These are phyloP conservation scores for Lanzia echinophila DNA, from an alignment of 2,329 filamentous ascomycete species.

Conservation along the genomic window DNA sequence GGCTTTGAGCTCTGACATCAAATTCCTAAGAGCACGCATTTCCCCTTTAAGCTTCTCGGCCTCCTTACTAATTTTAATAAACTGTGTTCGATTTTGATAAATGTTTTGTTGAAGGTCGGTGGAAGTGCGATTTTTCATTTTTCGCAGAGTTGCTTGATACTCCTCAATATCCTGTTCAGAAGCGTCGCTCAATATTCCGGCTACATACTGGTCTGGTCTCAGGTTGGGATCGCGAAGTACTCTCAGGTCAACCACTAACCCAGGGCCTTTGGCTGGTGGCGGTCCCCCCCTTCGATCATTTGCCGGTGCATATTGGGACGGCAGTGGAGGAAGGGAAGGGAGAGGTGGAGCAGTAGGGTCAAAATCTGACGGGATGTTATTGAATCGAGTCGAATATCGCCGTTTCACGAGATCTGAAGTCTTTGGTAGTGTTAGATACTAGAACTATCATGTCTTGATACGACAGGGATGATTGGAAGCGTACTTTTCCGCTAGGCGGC, in stretches of 20 bases:
- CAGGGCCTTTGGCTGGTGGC: slow-evolving; percentile 36
- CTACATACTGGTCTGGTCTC: slow-evolving; percentile 66
- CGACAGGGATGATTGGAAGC: too few relatives aligned
- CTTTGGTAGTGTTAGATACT: slow-evolving; percentile 25
- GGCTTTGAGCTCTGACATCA: slow-evolving; percentile 87
- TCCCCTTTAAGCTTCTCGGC: slow-evolving; percentile 95
- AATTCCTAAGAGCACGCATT: slow-evolving; percentile 81
- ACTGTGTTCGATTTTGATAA: slow-evolving; percentile 94
- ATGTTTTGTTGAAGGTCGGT: slow-evolving; percentile 86
- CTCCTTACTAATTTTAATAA: slow-evolving; percentile 99
- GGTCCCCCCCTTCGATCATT: slow-evolving; percentile 23
- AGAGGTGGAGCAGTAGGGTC: slow-evolving; percentile 60
- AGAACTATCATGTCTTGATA: too few relatives aligned
- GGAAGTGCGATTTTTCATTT: slow-evolving; percentile 29
- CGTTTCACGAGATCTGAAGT: slow-evolving; percentile 84
- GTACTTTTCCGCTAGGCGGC: slow-evolving; percentile 51
- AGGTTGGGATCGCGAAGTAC: slow-evolving; percentile 75
- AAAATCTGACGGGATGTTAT: slow-evolving; percentile 64
- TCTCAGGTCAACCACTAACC: slow-evolving; percentile 66
- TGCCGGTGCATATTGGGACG: slow-evolving; percentile 39
- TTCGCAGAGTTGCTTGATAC: slow-evolving; percentile 26
- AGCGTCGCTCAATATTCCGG: slow-evolving; percentile 35
- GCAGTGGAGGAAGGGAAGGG: slow-evolving; percentile 64
- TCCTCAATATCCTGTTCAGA: slow-evolving; percentile 30
- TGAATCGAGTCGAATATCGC: slow-evolving; percentile 89